Evolutionary conservation across 1,284 basidiomycete genomes (phyloP).

Genomic region (Pseudozyma thailandica): DNA sequence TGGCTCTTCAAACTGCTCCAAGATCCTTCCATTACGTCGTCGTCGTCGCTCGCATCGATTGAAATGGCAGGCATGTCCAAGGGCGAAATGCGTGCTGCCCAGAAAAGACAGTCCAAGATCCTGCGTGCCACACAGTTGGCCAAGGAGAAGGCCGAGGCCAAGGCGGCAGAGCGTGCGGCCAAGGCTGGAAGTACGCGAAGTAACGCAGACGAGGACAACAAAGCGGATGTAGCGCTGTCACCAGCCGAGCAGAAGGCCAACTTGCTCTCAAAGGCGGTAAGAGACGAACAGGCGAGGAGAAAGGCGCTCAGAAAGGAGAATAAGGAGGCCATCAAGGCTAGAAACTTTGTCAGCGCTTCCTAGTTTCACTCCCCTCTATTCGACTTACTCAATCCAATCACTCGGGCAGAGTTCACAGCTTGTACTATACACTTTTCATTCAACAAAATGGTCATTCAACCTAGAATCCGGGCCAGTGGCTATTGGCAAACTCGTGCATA

Average conservation of each 20-base stretch:
- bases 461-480: conserved; percentile 39
- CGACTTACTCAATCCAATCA: neutral
- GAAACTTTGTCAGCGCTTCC: conserved; percentile 61
- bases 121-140: conserved; percentile 49
- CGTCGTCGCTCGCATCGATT: conserved; percentile 52
- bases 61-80: conserved; percentile 63
- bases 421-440: conserved; percentile 1
- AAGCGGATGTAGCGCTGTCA: conserved; percentile 6
- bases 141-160: conserved; percentile 47
- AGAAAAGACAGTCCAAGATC: conserved; percentile 57
- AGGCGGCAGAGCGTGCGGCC: conserved; percentile 45
- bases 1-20: conserved; percentile 86
- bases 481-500: conserved; percentile 47
- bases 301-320: conserved; percentile 53
- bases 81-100: conserved; percentile 61
- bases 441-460: neutral
- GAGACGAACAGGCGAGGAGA: conserved; percentile 41
- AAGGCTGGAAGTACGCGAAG: conserved; percentile 8
- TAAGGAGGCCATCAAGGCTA: conserved; percentile 60
- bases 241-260: conserved; percentile 9
- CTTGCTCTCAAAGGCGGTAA: conserved; percentile 17
- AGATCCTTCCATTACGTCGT: conserved; percentile 49
- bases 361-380: conserved; percentile 6
- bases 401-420: neutral
- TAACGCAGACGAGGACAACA: no score